Base-by-base conservation (phyloP, 257 asterid genomes). In the Lycium barbarum region DNA sequence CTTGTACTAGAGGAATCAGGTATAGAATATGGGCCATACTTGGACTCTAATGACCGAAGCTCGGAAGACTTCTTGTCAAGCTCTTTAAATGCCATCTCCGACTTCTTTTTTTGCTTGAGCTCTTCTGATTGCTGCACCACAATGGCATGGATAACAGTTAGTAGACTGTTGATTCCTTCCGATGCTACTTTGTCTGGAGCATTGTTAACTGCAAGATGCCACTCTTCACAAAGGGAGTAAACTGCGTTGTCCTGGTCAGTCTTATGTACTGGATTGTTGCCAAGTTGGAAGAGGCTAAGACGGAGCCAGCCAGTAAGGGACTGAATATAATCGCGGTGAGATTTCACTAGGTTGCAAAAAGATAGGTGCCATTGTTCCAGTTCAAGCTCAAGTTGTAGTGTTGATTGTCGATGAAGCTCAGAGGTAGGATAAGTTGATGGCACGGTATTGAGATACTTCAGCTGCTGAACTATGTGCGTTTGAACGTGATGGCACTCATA, bases 221-320 rank as follows among this genome's bases (percentile, higher is more conserved):
- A 97, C 76, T 94, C 98, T 83, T 97, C 98, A n/a, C 98, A 95
- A 86, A 97, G 91, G 2, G 98, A 88, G 90, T 93, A 95, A 53
- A 97, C 88, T 54, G 92, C 91, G 0, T 93, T 90, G 86, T 95
- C 98, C 86, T 91, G 97, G 72, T 86, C 82, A 2, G 93, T 90
- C 89, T 90, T 91, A 86, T 61, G 89, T 71, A 61, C 73, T 0
- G 98, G 95, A 33, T 92, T 93, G 88, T 85, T 90, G 33, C 94
- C 91, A 3, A 94, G 90, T 86, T 93, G 98, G 84, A 95, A 95
- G 84, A 97, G 91, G 88, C 98, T 92, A 17, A 97, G 95, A 61
- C 99, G 96, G 87, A 97, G 98, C 99, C 98, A 97, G 65, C 99
- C 97, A 0, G 97, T 89, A 66, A 97, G 87, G 4, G 98, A 94